Evolutionary conservation across 2,329 filamentous ascomycete genomes (phyloP), one percentile per base, ranked within the genome.

Genomic region (Ophiostoma himal-ulmi): DNA sequence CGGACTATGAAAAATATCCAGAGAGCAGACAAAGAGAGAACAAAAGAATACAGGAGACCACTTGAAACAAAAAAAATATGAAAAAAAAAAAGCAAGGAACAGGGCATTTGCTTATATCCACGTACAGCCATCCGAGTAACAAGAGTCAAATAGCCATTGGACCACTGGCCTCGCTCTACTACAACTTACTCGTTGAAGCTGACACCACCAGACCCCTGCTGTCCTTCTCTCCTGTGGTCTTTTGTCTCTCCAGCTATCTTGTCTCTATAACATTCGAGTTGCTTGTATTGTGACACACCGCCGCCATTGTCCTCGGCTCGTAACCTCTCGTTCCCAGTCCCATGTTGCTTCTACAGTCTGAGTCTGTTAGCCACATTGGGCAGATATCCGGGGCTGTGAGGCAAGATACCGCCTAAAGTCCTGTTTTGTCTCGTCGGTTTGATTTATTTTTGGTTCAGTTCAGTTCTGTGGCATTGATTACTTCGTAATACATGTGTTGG

Each of bases 261-360:
- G 52, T 57, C n/a, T 11, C 52, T 14, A 57, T 3, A 26, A 26
- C 52, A 26, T n/a, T 54, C 52, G 52, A 54, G 52, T 22, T 22
- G 52, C 52, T n/a, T 54, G n/a, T 44, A 14, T 44, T 14, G 20
- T 20, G 14, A 48, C 44, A 48, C n/a, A n/a, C 52, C 52, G 52
- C 52, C 52, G 52, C 52, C 52, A 57, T 57, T 57, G 52, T 57
- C 22, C 22, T 57, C 52, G 52, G n/a, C 52, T 54, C 52, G 26
- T 57, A 8, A 11, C 52, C 52, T 13, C 48, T 13, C 14, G 10
- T 54, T 14, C 52, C 52, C 7, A 57, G n/a, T 57, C n/a, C 39
- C 52, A 57, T 57, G 26, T 57, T 57, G 52, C 52, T 57, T 57
- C 48, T 57, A 13, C 3, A 3, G 52, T 57, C 52, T 57, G n/a